Percentiles rank a stretch among this genome's conserved stretches.
These are phyloP conservation scores for Trametes punicea DNA, from an alignment of 768 basidiomycete genomes.

Conservation along the genomic window DNA sequence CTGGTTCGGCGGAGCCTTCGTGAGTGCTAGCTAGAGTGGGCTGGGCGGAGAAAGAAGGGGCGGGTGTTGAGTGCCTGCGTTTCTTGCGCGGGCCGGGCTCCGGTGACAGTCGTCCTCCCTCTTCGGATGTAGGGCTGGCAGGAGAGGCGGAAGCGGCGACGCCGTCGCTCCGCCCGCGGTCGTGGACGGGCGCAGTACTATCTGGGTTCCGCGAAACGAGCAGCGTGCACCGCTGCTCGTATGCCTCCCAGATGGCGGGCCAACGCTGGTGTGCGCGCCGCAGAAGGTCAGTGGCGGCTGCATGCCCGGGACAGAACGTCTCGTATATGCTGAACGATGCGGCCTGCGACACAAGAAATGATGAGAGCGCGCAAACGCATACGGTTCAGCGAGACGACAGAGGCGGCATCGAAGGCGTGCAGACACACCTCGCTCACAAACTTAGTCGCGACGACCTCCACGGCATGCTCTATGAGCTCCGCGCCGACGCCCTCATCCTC, in stretches of 20 bases:
- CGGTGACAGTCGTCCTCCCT: not conserved
- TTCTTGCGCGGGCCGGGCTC: conserved; percentile 8
- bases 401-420: not conserved
- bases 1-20: not conserved
- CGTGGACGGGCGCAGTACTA: not conserved
- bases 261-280: conserved; percentile 61
- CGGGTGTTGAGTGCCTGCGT: conserved; percentile 24
- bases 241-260: conserved; percentile 76
- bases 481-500: conserved; percentile 9
- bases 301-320: conserved; percentile 83
- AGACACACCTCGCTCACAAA: conserved; percentile 27
- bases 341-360: conserved; percentile 44
- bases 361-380: conserved; percentile 8
- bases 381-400: not conserved
- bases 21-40: not conserved
- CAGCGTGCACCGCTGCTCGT: conserved; percentile 68
- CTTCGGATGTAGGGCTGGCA: conserved; percentile 5
- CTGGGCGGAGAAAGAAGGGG: conserved; percentile 5
- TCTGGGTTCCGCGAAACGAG: conserved; percentile 39
- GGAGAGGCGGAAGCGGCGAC: not conserved
- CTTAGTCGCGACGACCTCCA: conserved; percentile 23
- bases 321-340: conserved; percentile 77
- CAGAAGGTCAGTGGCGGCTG: conserved; percentile 73
- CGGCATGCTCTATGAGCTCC: conserved; percentile 25
- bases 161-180: conserved; percentile 4